phyloP scores from a whole-genome alignment of 73 alveolate genomes.

The Uronychia binucleata region DNA sequence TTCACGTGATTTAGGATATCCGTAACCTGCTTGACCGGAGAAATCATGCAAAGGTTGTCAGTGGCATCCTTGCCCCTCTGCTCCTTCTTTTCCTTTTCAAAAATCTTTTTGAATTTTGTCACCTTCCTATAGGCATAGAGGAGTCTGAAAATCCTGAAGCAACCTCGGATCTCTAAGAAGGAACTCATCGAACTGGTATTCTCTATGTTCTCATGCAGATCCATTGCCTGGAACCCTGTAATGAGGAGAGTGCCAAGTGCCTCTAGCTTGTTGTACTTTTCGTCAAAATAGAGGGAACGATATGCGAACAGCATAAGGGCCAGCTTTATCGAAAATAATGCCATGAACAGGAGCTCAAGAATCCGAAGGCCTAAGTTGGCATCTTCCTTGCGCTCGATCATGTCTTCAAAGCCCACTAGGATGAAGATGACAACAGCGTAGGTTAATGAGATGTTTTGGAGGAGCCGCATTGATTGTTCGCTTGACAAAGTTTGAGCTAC shows the following conservation, averaged over 20 bases:
- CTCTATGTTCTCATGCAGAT: not conserved
- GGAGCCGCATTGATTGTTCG: no score
- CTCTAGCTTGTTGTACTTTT: not conserved
- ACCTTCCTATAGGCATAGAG: not conserved
- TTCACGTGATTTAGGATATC: constrained; percentile 23
- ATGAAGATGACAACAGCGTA: not conserved
- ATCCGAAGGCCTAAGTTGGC: not conserved
- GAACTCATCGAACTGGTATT: no score
- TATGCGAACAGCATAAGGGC: not conserved
- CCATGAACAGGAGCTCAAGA: not conserved
- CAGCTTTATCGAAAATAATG: not conserved
- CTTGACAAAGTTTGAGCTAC: not conserved
- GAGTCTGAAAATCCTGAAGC: not conserved
- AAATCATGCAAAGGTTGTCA: constrained; percentile 14
- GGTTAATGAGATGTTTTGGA: not conserved
- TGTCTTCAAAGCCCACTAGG: not conserved
- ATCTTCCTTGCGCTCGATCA: not conserved
- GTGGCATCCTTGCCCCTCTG: not conserved
- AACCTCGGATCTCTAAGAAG: not conserved
- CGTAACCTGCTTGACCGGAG: constrained; percentile 29
- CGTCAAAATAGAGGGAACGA: not conserved
- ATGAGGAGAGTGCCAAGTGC: not conserved
- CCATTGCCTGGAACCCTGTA: not conserved
- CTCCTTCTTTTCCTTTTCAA: not conserved
- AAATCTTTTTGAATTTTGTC: not conserved